These are phyloP conservation scores for Lipomyces lipofer DNA, from an alignment of 805 yeast genomes.

Conservation along the genomic window DNA sequence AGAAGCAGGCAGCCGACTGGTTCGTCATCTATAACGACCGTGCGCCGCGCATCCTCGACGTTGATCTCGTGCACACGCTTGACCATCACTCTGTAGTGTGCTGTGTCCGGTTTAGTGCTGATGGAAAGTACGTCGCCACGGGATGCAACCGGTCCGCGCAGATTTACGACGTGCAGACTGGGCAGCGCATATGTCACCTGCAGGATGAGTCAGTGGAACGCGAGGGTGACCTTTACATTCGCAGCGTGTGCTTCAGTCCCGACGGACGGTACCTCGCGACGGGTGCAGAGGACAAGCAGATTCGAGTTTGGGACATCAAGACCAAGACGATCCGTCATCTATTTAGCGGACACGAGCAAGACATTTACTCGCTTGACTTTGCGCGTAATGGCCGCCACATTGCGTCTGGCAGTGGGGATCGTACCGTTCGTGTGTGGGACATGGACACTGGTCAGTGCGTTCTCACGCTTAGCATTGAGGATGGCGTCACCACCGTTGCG, in stretches of 20 bases:
- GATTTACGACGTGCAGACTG: conserved; percentile 88
- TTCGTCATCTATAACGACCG: conserved; percentile 89
- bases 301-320: conserved; percentile 93
- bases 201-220: conserved; percentile 76
- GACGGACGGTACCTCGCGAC: conserved; percentile 92
- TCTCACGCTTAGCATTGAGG: conserved; percentile 86
- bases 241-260: conserved; percentile 95
- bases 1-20: conserved; percentile 81
- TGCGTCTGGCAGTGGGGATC: conserved; percentile 95
- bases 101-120: conserved; percentile 89
- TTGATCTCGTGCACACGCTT: conserved; percentile 83
- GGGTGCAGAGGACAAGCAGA: conserved; percentile 74
- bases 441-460: conserved; percentile 85
- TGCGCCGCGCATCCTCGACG: conserved; percentile 71
- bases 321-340: conserved; percentile 82
- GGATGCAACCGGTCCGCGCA: conserved; percentile 97
- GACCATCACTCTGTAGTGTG: conserved; percentile 95
- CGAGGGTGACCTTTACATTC: conserved; percentile 82
- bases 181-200: conserved; percentile 81
- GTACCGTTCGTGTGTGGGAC: conserved; percentile 97
- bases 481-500: conserved; percentile 97
- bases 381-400: conserved; percentile 91
- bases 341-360: conserved; percentile 91
- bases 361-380: conserved; percentile 91
- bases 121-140: conserved; percentile 90